Base-by-base conservation (phyloP, 2,329 filamentous ascomycete species). In the Ceratocystis variospora region DNA sequence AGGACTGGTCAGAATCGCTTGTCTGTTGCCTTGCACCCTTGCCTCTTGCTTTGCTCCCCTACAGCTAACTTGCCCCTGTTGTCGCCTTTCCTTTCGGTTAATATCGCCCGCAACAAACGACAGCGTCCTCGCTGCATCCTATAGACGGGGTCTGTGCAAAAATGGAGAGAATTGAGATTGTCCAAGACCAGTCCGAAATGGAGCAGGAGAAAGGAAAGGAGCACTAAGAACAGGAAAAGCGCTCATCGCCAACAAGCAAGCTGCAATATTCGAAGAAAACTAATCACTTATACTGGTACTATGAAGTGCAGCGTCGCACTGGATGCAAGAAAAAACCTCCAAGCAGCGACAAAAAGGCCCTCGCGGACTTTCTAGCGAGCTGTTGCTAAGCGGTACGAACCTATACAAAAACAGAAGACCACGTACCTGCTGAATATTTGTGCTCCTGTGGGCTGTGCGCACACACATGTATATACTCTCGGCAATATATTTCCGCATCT, bases 401-500 rank as follows among this genome's bases (percentile, higher is more conserved):
- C 8, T 31, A 57, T 57, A 5, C 17, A 31, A 17, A 17, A 12
- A n/a, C 25, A 17, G 7, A 15, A 25, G n/a, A 53, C 22, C 48
- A 53, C n/a, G 48, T 19, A 53, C 48, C 6, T 25, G 50, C 15
- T 28, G 25, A n/a, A 17, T 57, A 57, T 33, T 8, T 57, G 53
- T 31, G 22, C 22, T 57, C 53, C 19, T 22, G 10, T 57, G 53
- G 53, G 53, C 53, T 57, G 53, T 57, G 53, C 53, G 53, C 31
- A 31, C 53, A 33, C n/a, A 57, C 53, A 55, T 57, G 28, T 28
- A 57, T 57, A 5, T 31, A 57, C 25, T 57, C 15, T 57, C 53
- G 53, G 53, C 53, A 57, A 57, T 57, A 57, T 57, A 57, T 57
- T 57, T 57, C 53, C 53, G 53, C 28, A 22, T 57, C 53, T 57